phyloP scores from a whole-genome alignment of 2,329 filamentous ascomycete genomes.

The Elsinoe australis region DNA sequence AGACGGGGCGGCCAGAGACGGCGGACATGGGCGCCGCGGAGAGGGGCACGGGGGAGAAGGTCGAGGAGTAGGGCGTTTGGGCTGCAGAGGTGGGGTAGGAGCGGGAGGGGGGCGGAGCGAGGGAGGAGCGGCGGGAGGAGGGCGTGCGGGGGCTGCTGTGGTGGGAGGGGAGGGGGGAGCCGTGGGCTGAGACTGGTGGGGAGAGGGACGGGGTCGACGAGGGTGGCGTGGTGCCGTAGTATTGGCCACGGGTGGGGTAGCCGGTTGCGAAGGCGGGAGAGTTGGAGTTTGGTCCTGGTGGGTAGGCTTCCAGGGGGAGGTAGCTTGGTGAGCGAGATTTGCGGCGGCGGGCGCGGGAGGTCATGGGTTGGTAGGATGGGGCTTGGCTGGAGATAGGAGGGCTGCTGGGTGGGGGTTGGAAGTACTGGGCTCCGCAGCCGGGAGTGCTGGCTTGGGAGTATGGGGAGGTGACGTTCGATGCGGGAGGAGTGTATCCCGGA shows the following conservation, averaged over 20 bases:
- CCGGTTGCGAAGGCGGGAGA: neutral
- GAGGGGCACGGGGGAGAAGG: constrained; percentile 6
- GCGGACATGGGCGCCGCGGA: neutral
- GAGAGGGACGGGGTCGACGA: constrained; percentile 7
- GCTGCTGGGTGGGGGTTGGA: constrained; percentile 7
- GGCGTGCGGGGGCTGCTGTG: neutral
- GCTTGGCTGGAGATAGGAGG: neutral
- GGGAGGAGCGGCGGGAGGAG: neutral
- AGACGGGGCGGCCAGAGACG: neutral
- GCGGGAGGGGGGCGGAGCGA: neutral
- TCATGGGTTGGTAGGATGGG: constrained; percentile 3
- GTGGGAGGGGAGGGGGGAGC: neutral
- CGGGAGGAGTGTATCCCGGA: neutral
- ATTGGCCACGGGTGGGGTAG: neutral
- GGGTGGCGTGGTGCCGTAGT: constrained; percentile 8
- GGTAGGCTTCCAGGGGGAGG: constrained; percentile 10
- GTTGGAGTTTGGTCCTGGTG: neutral
- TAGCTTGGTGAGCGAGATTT: neutral
- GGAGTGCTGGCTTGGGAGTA: constrained; percentile 8
- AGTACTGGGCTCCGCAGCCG: neutral
- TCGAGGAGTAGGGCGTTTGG: neutral
- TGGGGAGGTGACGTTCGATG: neutral
- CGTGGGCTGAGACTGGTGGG: neutral
- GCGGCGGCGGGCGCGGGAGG: neutral
- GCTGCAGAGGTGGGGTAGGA: constrained; percentile 8